Base-by-base conservation (phyloP, 1,284 basidiomycete genomes). In the Fomitopsis schrenkii region DNA sequence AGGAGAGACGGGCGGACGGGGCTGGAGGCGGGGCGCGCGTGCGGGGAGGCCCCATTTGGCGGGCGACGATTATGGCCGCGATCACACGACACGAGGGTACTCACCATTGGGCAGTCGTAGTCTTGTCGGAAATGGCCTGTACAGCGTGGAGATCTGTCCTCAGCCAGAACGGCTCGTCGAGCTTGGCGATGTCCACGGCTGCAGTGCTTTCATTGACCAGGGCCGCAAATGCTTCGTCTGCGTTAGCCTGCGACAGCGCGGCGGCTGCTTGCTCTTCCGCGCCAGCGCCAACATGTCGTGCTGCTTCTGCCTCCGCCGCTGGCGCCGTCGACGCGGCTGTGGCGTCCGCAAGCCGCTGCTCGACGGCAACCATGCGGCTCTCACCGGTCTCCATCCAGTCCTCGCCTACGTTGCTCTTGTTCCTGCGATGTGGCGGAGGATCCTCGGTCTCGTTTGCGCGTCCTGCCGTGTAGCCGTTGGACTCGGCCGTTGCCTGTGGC, bases 81-180 rank as follows among this genome's bases (percentile, higher is more conserved):
- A 26, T 35, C 56, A 58, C 36, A 57, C 26, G 55, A 59, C 28
- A 26, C 38, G 44, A 52, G 28, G n/a, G 22, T 10, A 72, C 75
- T 61, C 64, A 76, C 61, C 84, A 79, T 69, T 83, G 83, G 0
- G 79, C 79, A 1, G 81, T 83, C 2, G 80, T 76, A 28, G 73
- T 71, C 30, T 67, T 69, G 36, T 76, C 76, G 10, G 76, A 75
- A 19, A 75, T 66, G 35, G 63, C 58, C 55, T 74, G 64, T 30
- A 73, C 62, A 30, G 66, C 65, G 36, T 55, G 64, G 10, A 62
- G 62, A 15, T 55, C 46, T 41, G 67, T 67, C 12, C 68, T 67
- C 57, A 76, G 63, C 74, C 75, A 76, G 36, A 44, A 12, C 72
- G 75, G 28, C 64, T 30, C 5, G 61, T 60, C 59, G 17, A 56